A percentile compares a stretch with the other conserved stretches of the same genome.
Evolutionary conservation across 768 basidiomycete species (phyloP).

Genomic region (Collybia nuda): DNA sequence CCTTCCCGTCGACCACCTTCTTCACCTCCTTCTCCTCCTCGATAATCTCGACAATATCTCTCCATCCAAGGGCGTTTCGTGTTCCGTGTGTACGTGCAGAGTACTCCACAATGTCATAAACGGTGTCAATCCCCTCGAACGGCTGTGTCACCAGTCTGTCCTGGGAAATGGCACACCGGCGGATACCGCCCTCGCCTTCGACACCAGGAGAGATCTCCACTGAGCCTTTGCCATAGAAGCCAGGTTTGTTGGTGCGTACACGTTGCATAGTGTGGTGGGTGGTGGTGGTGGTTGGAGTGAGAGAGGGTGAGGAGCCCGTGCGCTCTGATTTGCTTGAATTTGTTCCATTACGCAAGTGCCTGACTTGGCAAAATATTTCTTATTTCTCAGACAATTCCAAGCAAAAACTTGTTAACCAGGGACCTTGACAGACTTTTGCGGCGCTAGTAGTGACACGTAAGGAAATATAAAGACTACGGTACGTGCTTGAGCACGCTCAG

Average conservation of each 20-base stretch:
- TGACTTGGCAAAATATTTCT: neutral
- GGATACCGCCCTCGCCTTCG: slow-evolving; percentile 52
- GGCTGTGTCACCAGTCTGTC: slow-evolving; percentile 64
- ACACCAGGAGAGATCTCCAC: slow-evolving; percentile 50
- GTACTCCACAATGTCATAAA: slow-evolving; percentile 77
- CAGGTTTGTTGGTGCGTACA: slow-evolving; percentile 37
- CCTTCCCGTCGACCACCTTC: slow-evolving; percentile 81
- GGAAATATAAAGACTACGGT: no score
- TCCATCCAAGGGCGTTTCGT: slow-evolving; percentile 76
- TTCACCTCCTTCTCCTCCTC: slow-evolving; percentile 90
- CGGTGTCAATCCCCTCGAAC: slow-evolving; percentile 74
- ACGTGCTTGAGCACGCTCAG: no score
- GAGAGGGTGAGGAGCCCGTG: neutral
- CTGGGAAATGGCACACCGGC: slow-evolving; percentile 54
- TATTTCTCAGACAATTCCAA: no score
- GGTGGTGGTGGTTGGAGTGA: slow-evolving; percentile 9
- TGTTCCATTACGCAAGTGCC: slow-evolving; percentile 7
- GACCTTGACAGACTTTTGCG: no score
- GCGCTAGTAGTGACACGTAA: no score
- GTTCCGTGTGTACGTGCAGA: slow-evolving; percentile 73
- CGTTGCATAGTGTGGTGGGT: slow-evolving; percentile 24
- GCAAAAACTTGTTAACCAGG: no score
- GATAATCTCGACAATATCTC: slow-evolving; percentile 67
- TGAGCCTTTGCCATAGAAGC: slow-evolving; percentile 62
- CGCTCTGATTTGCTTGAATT: slow-evolving; percentile 7